phyloP scores from a whole-genome alignment of 2,329 filamentous ascomycete species.

The Zymoseptoria brevis region DNA sequence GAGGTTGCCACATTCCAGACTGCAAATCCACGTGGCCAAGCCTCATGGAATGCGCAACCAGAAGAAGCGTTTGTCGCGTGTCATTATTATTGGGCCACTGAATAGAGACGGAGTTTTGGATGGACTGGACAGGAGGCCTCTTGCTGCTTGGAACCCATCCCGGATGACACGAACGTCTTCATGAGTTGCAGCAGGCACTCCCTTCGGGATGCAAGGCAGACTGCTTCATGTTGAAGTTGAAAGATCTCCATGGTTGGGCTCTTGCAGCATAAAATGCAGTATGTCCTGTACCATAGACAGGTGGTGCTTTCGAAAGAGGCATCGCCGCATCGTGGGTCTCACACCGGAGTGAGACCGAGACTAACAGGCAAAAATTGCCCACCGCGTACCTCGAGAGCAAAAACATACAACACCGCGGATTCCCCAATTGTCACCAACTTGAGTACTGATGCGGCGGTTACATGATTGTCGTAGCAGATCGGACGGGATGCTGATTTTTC shows the following conservation, averaged over 20 bases:
- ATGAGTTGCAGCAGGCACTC: too few relatives aligned
- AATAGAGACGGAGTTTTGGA: background rate
- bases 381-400: background rate
- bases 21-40: background rate
- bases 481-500: constrained; percentile 10
- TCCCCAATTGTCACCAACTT: constrained; percentile 13
- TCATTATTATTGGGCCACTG: background rate
- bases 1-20: background rate
- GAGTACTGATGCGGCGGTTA: constrained; percentile 10
- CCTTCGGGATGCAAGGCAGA: too few relatives aligned
- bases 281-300: too few relatives aligned
- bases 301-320: too few relatives aligned
- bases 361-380: background rate
- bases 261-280: too few relatives aligned
- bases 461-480: constrained; percentile 9
- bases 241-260: too few relatives aligned
- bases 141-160: too few relatives aligned
- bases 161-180: too few relatives aligned
- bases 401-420: constrained; percentile 12
- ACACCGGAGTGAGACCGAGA: background rate
- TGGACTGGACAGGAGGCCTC: too few relatives aligned
- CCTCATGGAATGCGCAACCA: background rate
- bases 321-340: too few relatives aligned
- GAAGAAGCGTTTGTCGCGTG: background rate
- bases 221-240: too few relatives aligned